phyloP scores from a whole-genome alignment of 176 grass and related monocot species.

The Carex kokanica region DNA sequence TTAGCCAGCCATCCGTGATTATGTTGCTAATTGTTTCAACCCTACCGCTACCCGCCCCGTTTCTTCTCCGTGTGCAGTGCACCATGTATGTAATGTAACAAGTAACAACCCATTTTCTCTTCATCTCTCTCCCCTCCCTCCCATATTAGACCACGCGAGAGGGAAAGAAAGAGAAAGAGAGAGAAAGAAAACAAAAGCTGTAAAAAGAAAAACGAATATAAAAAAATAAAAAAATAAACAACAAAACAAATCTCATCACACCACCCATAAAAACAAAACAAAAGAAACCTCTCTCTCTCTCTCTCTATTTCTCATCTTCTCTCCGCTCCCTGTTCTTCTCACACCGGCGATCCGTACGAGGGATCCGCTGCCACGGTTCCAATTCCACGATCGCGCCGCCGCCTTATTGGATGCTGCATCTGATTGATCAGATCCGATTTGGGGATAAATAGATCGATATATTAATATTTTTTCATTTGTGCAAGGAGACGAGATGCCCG shows the following conservation, averaged over 20 bases:
- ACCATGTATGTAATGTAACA: not conserved
- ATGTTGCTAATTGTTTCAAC: not conserved
- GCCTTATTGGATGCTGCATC: not conserved
- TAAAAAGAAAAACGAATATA: conserved; percentile 17
- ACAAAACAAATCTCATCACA: conserved; percentile 30
- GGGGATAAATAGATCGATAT: conserved; percentile 21
- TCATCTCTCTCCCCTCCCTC: not conserved
- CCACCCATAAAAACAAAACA: conserved; percentile 17
- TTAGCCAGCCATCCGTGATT: not conserved
- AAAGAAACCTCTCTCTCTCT: not conserved
- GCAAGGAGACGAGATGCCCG: conserved; percentile 34
- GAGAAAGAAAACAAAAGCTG: conserved; percentile 1
- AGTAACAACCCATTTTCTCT: not conserved
- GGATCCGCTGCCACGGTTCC: not conserved
- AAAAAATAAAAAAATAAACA: conserved; percentile 6
- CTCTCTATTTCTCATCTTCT: conserved; percentile 7
- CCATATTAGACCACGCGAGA: conserved; percentile 5
- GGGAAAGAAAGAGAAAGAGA: not conserved
- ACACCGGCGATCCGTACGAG: conserved; percentile 3
- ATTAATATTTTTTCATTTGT: not conserved
- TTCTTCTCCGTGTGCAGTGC: conserved; percentile 21
- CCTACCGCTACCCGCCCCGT: conserved; percentile 18
- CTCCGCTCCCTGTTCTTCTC: not conserved
- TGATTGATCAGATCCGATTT: conserved; percentile 14
- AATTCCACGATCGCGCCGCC: not conserved